These are phyloP conservation scores for Lasiodiplodia sp. DNA, from an alignment of 2,329 filamentous ascomycete genomes.

Conservation along the genomic window DNA sequence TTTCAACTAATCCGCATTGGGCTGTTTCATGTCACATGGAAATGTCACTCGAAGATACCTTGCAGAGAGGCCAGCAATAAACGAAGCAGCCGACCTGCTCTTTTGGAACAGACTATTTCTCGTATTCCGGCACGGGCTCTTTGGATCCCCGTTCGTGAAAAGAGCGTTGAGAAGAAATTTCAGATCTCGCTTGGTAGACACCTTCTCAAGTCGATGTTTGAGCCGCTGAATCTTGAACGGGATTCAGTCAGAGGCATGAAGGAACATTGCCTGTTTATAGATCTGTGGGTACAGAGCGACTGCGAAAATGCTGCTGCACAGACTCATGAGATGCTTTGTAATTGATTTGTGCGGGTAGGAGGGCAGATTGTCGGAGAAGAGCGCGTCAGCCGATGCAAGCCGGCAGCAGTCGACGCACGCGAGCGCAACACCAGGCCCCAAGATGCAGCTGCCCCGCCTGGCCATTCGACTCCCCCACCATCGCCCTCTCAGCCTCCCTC, in stretches of 20 bases:
- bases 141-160: background rate
- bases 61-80: background rate
- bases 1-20: no score
- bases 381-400: conserved; percentile 21
- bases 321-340: conserved; percentile 12
- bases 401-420: conserved; percentile 9
- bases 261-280: background rate
- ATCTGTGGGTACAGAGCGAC: background rate
- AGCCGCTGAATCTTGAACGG: background rate
- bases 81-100: background rate
- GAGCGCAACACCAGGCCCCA: conserved; percentile 28
- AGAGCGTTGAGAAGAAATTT: background rate
- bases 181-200: background rate
- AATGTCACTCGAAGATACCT: background rate
- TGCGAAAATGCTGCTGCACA: no score
- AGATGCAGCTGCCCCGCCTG: conserved; percentile 30
- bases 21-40: background rate
- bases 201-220: background rate
- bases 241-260: background rate
- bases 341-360: conserved; percentile 1
- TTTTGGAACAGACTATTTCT: background rate
- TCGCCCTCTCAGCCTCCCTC: conserved; percentile 14
- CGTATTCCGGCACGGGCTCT: background rate
- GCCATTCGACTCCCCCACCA: conserved; percentile 26
- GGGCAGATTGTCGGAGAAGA: conserved; percentile 1